Conservation (phyloP, 139 green algal genomes). For the Mesostigma viride region DNA sequence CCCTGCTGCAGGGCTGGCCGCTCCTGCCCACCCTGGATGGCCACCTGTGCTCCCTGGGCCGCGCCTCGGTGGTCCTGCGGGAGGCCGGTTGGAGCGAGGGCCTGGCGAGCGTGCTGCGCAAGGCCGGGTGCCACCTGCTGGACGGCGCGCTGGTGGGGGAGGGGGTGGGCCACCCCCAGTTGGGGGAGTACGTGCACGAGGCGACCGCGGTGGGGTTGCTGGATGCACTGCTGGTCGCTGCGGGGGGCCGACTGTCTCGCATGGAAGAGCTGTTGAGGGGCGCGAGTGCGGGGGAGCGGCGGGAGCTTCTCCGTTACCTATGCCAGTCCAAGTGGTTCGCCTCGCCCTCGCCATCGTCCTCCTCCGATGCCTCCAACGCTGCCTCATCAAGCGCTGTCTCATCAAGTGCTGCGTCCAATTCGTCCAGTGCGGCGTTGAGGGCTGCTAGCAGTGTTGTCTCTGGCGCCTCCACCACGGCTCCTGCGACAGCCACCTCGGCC, state of each 20-base stretch:
- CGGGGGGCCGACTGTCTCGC: background rate
- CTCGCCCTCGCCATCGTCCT: too few species aligned
- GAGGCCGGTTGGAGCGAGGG: conserved; percentile 43
- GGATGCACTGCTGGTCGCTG: conserved; percentile 34
- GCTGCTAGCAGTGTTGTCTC: too few species aligned
- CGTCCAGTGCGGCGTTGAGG: too few species aligned
- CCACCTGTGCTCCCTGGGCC: conserved; percentile 25
- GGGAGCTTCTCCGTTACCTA: conserved; percentile 52
- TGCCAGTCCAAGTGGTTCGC: conserved; percentile 47
- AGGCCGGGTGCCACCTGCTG: conserved; percentile 40
- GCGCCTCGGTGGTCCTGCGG: background rate
- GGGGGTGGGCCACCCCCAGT: conserved; percentile 14
- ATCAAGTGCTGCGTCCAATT: too few species aligned
- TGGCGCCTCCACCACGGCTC: too few species aligned
- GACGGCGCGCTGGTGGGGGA: conserved; percentile 16
- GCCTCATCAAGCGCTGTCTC: background rate
- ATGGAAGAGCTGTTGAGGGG: background rate
- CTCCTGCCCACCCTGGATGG: conserved; percentile 43
- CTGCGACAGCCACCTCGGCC: too few species aligned
- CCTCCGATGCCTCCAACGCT: too few species aligned
- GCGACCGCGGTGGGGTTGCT: conserved; percentile 43
- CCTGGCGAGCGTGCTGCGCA: conserved; percentile 33
- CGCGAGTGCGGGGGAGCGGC: conserved; percentile 31
- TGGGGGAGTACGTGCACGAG: conserved; percentile 34
- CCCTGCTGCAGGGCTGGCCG: conserved; percentile 33